Evolutionary conservation across 2,329 filamentous ascomycete genomes (phyloP).

Genomic region (Aspergillus vadensis): DNA sequence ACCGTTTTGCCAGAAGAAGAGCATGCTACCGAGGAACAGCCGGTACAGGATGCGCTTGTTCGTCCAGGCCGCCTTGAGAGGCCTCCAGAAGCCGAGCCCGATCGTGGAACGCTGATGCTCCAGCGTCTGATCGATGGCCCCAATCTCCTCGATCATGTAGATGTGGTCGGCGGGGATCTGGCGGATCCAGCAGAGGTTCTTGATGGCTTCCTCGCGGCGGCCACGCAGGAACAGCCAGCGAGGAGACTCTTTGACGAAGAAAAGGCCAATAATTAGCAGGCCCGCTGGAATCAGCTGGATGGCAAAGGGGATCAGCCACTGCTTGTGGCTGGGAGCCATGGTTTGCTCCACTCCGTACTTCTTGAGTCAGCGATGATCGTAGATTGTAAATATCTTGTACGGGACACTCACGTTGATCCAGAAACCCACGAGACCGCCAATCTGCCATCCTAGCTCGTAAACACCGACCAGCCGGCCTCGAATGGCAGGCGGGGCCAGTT

Average conservation of each 20-base stretch:
- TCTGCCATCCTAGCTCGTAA: slow-evolving; percentile 60
- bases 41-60: slow-evolving; percentile 66
- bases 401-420: slow-evolving; percentile 48
- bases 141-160: slow-evolving; percentile 74
- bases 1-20: slow-evolving; percentile 81
- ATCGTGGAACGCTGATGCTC: slow-evolving; percentile 65
- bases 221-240: slow-evolving; percentile 71
- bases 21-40: slow-evolving; percentile 70
- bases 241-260: slow-evolving; percentile 66
- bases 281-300: slow-evolving; percentile 45
- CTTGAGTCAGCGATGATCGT: neutral
- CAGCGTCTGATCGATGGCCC: slow-evolving; percentile 69
- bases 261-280: slow-evolving; percentile 55
- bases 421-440: slow-evolving; percentile 54
- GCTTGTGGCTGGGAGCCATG: slow-evolving; percentile 35
- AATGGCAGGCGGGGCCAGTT: slow-evolving; percentile 60
- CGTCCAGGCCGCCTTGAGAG: slow-evolving; percentile 60
- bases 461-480: slow-evolving; percentile 61
- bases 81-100: slow-evolving; percentile 74
- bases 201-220: slow-evolving; percentile 65
- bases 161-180: slow-evolving; percentile 46
- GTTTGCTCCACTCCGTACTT: slow-evolving; percentile 56
- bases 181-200: slow-evolving; percentile 53
- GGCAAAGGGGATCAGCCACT: slow-evolving; percentile 48
- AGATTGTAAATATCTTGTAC: slow-evolving; percentile 17